Conservation (phyloP, 768 basidiomycete species). For the Pisolithus albus region DNA sequence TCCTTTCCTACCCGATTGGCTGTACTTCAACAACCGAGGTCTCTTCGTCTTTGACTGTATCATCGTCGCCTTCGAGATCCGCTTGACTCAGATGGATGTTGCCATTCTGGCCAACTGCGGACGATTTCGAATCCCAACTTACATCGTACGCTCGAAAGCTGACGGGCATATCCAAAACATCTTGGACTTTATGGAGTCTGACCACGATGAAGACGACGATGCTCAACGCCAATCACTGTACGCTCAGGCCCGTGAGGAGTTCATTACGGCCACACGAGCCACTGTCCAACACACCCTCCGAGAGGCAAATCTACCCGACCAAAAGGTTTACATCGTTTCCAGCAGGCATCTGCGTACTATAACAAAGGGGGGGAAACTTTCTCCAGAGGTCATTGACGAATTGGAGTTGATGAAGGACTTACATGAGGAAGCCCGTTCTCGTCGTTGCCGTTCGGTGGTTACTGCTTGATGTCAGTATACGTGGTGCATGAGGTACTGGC, state of each 20-base stretch:
- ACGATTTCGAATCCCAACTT: constrained; percentile 9
- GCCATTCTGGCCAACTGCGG: constrained; percentile 9
- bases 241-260: constrained; percentile 11
- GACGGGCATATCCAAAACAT: constrained; percentile 9
- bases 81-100: constrained; percentile 8
- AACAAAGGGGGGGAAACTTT: not conserved
- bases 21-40: constrained; percentile 24
- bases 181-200: constrained; percentile 4
- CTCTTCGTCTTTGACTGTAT: constrained; percentile 9
- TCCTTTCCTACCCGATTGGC: constrained; percentile 16
- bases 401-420: constrained; percentile 10
- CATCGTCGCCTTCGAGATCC: constrained; percentile 9
- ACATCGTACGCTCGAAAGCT: constrained; percentile 14
- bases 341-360: constrained; percentile 7
- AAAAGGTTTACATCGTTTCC: constrained; percentile 18
- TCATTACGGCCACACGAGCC: constrained; percentile 13
- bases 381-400: constrained; percentile 10
- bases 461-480: too few species aligned
- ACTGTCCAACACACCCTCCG: constrained; percentile 10
- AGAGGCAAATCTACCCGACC: constrained; percentile 10
- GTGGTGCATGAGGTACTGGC: too few species aligned
- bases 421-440: constrained; percentile 4
- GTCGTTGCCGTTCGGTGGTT: too few species aligned
- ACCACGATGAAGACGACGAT: constrained; percentile 1
- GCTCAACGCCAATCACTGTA: constrained; percentile 3